phyloP scores from a whole-genome alignment of 2,329 filamentous ascomycete genomes.

The Biscogniauxia sp. region DNA sequence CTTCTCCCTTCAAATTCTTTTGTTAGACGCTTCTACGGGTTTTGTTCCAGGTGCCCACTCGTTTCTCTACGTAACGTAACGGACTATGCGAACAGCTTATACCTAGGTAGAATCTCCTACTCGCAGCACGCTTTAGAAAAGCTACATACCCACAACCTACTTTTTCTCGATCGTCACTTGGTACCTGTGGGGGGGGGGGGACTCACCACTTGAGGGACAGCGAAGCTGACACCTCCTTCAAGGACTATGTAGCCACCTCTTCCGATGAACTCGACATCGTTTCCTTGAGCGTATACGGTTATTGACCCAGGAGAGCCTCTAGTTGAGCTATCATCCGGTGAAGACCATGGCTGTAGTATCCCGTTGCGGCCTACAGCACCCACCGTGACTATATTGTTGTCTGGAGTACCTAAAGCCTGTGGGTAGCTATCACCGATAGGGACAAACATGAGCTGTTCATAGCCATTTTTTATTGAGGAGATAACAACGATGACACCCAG shows the following conservation, averaged over 20 bases:
- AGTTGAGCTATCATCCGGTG: background rate
- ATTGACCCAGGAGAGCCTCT: background rate
- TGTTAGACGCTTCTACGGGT: no score
- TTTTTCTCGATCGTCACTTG: no score
- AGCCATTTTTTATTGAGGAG: background rate
- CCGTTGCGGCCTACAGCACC: background rate
- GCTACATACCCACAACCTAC: no score
- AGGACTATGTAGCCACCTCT: background rate
- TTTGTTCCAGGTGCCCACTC: no score
- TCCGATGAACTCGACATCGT: background rate
- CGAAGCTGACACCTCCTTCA: background rate
- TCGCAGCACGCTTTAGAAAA: no score
- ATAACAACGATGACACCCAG: background rate
- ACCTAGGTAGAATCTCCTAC: no score
- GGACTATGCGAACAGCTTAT: no score
- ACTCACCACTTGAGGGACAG: background rate
- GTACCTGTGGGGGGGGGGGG: no score
- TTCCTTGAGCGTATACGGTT: background rate
- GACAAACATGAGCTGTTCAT: background rate
- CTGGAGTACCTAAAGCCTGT: background rate
- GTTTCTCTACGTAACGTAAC: no score
- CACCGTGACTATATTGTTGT: background rate
- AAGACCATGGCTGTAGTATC: background rate
- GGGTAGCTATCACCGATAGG: background rate
- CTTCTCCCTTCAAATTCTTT: no score